A percentile compares a stretch with the other conserved stretches of the same genome.
phyloP scores from a whole-genome alignment of 1,139 yeast species.

The Scheffersomyces segobiensis region DNA sequence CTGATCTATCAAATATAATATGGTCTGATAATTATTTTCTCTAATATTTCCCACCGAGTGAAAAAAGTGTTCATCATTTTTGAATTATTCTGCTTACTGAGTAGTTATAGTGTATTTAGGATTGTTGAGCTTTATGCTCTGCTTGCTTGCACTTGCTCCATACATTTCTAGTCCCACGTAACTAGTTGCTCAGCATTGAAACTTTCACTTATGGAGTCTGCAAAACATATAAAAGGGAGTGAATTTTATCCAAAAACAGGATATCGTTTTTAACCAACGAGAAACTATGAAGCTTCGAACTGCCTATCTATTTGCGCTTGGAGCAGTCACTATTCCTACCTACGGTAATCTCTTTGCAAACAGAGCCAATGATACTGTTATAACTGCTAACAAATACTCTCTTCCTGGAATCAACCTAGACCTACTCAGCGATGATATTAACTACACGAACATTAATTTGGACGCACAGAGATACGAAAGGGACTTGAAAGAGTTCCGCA shows the following conservation, averaged over 20 bases:
- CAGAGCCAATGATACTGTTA: not conserved
- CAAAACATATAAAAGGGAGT: not conserved
- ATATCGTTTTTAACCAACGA: not conserved
- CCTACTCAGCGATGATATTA: not conserved
- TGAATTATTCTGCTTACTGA: too few species aligned
- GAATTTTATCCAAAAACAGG: not conserved
- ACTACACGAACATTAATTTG: not conserved
- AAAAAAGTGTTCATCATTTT: too few species aligned
- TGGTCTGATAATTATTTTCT: too few species aligned
- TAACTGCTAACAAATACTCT: not conserved
- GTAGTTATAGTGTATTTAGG: too few species aligned
- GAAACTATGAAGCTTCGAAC: not conserved
- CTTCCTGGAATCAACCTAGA: not conserved
- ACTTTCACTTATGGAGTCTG: too few species aligned
- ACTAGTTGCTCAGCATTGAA: not conserved
- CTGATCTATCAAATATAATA: too few species aligned
- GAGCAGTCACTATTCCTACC: not conserved
- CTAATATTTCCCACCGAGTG: too few species aligned
- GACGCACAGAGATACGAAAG: not conserved
- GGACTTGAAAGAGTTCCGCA: not conserved
- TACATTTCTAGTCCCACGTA: not conserved
- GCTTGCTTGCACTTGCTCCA: too few species aligned
- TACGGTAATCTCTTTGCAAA: not conserved
- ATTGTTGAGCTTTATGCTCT: too few species aligned
- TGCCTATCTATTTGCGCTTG: not conserved